These are phyloP conservation scores for Quercus ilex DNA, from an alignment of 306 rosid genomes.

Conservation along the genomic window DNA sequence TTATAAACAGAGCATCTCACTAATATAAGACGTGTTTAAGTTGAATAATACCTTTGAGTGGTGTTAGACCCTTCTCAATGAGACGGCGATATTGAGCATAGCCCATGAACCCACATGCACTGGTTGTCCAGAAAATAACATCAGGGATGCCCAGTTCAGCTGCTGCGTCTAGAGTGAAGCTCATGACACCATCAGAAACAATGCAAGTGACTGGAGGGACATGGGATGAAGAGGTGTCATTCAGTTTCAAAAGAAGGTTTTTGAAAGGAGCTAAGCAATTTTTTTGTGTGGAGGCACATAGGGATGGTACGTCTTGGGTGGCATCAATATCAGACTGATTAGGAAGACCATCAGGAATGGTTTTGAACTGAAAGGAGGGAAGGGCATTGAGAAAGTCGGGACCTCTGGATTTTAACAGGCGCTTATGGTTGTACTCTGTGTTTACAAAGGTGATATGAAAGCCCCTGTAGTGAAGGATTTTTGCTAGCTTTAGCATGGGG, in stretches of 20 bases:
- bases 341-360: slow-evolving; percentile 59
- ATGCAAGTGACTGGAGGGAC: slow-evolving; percentile 46
- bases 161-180: slow-evolving; percentile 45
- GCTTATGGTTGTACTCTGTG: slow-evolving; percentile 30
- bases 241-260: slow-evolving; percentile 35
- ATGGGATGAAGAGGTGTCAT: background rate
- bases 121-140: slow-evolving; percentile 42
- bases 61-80: slow-evolving; percentile 26
- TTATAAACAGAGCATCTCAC: too few species aligned
- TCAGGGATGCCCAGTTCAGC: slow-evolving; percentile 34
- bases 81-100: slow-evolving; percentile 24
- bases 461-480: slow-evolving; percentile 31
- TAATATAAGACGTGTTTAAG: too few species aligned
- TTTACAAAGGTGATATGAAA: slow-evolving; percentile 40
- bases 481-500: slow-evolving; percentile 42
- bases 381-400: slow-evolving; percentile 20
- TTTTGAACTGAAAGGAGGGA: slow-evolving; percentile 31
- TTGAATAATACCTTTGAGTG: slow-evolving; percentile 47
- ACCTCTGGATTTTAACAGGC: slow-evolving; percentile 35
- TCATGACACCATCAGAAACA: slow-evolving; percentile 41
- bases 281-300: slow-evolving; percentile 27
- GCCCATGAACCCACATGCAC: slow-evolving; percentile 53
- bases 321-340: slow-evolving; percentile 31
- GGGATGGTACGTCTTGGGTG: slow-evolving; percentile 41
- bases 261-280: slow-evolving; percentile 37